Conservation (phyloP, 331 rosid species). For the Erythrophleum ivorense region DNA sequence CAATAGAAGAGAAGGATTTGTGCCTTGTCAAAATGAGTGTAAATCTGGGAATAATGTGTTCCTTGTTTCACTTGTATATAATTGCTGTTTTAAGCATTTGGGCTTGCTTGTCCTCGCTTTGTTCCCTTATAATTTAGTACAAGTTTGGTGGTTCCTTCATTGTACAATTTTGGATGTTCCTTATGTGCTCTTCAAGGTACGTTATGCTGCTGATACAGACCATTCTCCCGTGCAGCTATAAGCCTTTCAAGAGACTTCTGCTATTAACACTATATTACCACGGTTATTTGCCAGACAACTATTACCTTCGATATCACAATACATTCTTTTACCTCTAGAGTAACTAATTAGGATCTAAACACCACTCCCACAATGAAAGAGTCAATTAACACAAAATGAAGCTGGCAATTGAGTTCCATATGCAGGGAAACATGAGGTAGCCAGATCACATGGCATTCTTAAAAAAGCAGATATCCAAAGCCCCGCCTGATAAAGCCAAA, state of each 20-base stretch:
- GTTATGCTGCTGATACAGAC: background rate
- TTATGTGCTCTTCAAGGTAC: constrained; percentile 23
- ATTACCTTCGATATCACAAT: too few relatives aligned
- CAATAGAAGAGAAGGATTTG: background rate
- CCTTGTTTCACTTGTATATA: constrained; percentile 34
- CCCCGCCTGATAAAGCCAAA: constrained; percentile 44
- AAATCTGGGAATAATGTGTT: constrained; percentile 33
- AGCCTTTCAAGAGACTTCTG: constrained; percentile 6
- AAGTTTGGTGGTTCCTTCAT: constrained; percentile 28
- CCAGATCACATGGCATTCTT: constrained; percentile 40
- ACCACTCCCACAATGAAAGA: background rate
- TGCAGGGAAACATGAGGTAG: constrained; percentile 17
- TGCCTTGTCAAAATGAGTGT: constrained; percentile 22
- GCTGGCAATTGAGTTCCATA: constrained; percentile 36
- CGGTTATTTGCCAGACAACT: background rate
- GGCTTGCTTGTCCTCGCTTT: constrained; percentile 5
- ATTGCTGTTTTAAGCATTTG: constrained; percentile 30
- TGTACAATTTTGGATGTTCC: constrained; percentile 30
- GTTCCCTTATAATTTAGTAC: constrained; percentile 8
- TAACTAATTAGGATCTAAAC: background rate
- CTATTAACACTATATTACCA: background rate
- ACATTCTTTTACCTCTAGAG: background rate
- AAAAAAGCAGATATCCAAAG: constrained; percentile 13
- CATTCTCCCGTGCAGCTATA: constrained; percentile 32
- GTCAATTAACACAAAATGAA: constrained; percentile 34